phyloP scores from a whole-genome alignment of 257 asterid genomes.

The Rubia yunnanensis region DNA sequence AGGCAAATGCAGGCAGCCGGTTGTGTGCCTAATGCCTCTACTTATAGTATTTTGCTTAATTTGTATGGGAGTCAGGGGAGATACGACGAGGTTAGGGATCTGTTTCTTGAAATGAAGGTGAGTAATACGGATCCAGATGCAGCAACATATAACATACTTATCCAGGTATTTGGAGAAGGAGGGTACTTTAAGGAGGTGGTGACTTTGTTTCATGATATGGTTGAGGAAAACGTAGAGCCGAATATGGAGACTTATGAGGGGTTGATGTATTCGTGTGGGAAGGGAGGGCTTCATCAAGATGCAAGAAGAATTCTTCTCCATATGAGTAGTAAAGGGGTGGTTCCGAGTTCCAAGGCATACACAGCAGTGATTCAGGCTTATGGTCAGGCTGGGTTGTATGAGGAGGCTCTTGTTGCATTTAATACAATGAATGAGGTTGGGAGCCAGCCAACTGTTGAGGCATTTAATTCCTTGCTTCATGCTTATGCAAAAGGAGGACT shows the following conservation, averaged over 20 bases:
- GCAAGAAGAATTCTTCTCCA: slow-evolving; percentile 64
- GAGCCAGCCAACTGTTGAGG: slow-evolving; percentile 62
- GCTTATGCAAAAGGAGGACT: slow-evolving; percentile 82
- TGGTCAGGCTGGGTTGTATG: slow-evolving; percentile 89
- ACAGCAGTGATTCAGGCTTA: slow-evolving; percentile 77
- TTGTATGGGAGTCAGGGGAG: slow-evolving; percentile 82
- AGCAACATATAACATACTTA: slow-evolving; percentile 77
- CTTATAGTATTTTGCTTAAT: slow-evolving; percentile 73
- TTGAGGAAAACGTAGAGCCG: slow-evolving; percentile 87
- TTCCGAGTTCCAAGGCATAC: slow-evolving; percentile 74
- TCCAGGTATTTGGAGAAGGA: slow-evolving; percentile 87
- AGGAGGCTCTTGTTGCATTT: slow-evolving; percentile 89
- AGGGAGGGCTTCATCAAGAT: slow-evolving; percentile 86
- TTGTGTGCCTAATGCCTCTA: slow-evolving; percentile 73
- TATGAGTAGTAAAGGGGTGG: slow-evolving; percentile 67
- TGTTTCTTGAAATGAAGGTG: slow-evolving; percentile 93
- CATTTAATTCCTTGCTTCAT: slow-evolving; percentile 73
- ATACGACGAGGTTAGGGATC: slow-evolving; percentile 83
- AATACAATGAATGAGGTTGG: slow-evolving; percentile 93
- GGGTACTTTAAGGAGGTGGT: slow-evolving; percentile 99
- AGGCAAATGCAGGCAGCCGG: slow-evolving; percentile 92
- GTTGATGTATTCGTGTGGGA: slow-evolving; percentile 78
- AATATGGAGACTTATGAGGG: slow-evolving; percentile 98
- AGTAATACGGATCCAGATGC: slow-evolving; percentile 88
- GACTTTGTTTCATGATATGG: slow-evolving; percentile 91